phyloP scores from a whole-genome alignment of 2,329 filamentous ascomycete genomes.

The Colletotrichum chlorophyti region DNA sequence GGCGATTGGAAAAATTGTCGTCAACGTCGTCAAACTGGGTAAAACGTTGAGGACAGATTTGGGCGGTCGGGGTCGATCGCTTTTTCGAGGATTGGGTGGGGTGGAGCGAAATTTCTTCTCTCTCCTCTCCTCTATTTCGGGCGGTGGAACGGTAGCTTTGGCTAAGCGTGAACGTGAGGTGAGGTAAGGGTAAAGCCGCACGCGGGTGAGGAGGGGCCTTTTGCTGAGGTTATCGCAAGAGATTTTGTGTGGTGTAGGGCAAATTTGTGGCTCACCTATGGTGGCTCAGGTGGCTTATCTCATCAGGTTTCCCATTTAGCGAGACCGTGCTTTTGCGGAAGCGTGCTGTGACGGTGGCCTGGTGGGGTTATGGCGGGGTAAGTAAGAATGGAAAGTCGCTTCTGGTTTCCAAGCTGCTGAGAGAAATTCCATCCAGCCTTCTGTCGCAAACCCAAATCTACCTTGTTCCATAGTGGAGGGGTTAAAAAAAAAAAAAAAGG shows the following conservation, averaged over 20 bases:
- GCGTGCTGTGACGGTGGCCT: neutral
- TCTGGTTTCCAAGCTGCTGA: neutral
- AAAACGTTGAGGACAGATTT: slow-evolving; percentile 25
- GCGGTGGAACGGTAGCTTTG: too few species aligned
- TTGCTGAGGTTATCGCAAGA: slow-evolving; percentile 14
- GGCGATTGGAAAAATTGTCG: neutral
- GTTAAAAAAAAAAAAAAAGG: neutral
- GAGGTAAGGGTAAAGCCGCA: too few species aligned
- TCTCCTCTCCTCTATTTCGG: too few species aligned
- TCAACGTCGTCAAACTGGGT: slow-evolving; percentile 9
- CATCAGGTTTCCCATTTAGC: too few species aligned
- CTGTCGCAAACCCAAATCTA: neutral
- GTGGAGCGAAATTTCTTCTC: slow-evolving; percentile 26
- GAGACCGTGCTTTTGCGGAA: too few species aligned
- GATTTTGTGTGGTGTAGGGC: too few species aligned
- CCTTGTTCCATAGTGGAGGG: too few species aligned
- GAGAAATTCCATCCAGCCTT: slow-evolving; percentile 11
- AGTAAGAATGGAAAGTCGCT: too few species aligned
- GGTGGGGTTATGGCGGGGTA: slow-evolving; percentile 22
- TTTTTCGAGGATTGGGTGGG: slow-evolving; percentile 13
- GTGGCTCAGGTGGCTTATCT: too few species aligned
- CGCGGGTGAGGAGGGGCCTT: neutral
- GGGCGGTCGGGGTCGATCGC: slow-evolving; percentile 10
- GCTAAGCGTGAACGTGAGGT: too few species aligned
- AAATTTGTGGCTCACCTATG: too few species aligned